Evolutionary conservation across 768 basidiomycete genomes (phyloP), one percentile per base, ranked within the genome.

Genomic region (Dioszegia crocea): DNA sequence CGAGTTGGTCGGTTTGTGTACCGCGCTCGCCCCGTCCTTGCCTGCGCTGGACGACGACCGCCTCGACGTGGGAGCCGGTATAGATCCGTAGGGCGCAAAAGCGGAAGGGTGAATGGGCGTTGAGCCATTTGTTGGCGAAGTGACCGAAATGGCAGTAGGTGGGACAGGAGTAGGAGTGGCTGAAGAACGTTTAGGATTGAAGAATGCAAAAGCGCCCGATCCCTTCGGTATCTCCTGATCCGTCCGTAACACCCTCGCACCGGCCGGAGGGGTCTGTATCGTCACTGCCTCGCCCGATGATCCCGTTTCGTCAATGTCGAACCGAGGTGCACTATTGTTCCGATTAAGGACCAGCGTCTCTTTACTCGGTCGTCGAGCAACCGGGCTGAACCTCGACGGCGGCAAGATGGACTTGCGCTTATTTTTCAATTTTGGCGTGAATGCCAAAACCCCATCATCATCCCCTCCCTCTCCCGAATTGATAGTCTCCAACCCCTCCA

Each of bases 391-490:
- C 41, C 56, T 56, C 21, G 59, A 61, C 30, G 73, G 63, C 4
- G 62, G 65, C 5, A 51, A 33, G 21, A 58, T 56, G 23, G 44
- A 63, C 43, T 62, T 68, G 49, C 62, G 56, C 54, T 62, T 75
- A 56, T 57, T 64, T 51, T 62, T 75, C 55, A 59, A 65, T 73
- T 83, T 84, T 19, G 88, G 82, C 31, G 86, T 80, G 73, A 91
- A 87, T 27, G 84, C 87, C 65, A 91, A 84, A 45, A 83, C 81
- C 59, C 87, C 87, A 56, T 88, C 86, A 59, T 76, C 55, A 19
- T 77, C 76, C 83, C 83, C 11, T 81, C 82, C 76, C 23, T 48
- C 47, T 3, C 21, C 54, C 21, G 38, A 56, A 21, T 69, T n/a
- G 12, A 40, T 16, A 16, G 51, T 53, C n/a, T 40, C 51, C 21